phyloP scores from a whole-genome alignment of 1,139 yeast genomes.

The Tardiomyces blankii region DNA sequence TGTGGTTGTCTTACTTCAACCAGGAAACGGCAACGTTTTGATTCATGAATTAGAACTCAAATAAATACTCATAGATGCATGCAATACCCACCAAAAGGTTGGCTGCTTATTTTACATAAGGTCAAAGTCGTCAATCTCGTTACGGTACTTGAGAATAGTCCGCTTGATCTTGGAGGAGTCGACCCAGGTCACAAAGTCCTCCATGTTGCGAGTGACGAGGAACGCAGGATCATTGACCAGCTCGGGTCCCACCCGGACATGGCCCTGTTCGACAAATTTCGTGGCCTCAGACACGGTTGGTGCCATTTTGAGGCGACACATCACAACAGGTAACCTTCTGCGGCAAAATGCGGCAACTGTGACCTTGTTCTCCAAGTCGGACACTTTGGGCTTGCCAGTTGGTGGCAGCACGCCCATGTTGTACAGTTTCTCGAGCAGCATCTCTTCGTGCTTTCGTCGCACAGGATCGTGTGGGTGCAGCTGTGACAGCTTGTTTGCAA shows the following conservation, averaged over 20 bases:
- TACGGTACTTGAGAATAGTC: constrained; percentile 79
- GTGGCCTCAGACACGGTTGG: constrained; percentile 83
- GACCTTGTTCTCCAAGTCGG: constrained; percentile 82
- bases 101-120: constrained; percentile 7
- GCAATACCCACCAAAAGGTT: too few relatives aligned
- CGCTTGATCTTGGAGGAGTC: constrained; percentile 88
- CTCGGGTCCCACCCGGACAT: constrained; percentile 94
- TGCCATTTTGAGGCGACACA: constrained; percentile 94
- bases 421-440: constrained; percentile 74
- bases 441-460: constrained; percentile 78
- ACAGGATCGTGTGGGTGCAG: constrained; percentile 80
- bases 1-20: constrained; percentile 12
- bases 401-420: constrained; percentile 65
- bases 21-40: not conserved
- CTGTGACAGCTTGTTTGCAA: constrained; percentile 76
- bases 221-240: constrained; percentile 94
- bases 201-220: constrained; percentile 77
- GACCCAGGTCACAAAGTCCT: constrained; percentile 96
- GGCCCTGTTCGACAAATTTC: constrained; percentile 91
- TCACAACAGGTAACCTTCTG: constrained; percentile 85
- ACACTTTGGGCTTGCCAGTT: constrained; percentile 61
- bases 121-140: constrained; percentile 38
- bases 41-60: too few relatives aligned
- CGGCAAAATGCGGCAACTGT: constrained; percentile 90
- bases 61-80: too few relatives aligned